Base-by-base conservation (phyloP, 2,329 filamentous ascomycete genomes). In the Elsinoe arachidis region DNA sequence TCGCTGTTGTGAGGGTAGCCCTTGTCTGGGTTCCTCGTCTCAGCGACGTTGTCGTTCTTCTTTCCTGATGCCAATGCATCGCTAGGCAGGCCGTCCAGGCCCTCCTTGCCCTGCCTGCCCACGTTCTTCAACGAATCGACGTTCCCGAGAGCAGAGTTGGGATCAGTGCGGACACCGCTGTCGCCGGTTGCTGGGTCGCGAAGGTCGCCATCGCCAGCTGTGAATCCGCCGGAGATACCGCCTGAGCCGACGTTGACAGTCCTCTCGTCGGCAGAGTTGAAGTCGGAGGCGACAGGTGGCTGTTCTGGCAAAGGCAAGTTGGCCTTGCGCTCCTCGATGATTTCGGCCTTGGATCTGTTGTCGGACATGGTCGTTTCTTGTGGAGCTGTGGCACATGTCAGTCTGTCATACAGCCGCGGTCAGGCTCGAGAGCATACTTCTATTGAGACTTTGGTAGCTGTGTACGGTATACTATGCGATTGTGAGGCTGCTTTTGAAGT, bases 261-360 rank as follows among this genome's bases (percentile, higher is more conserved):
- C 61, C 80, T 74, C 33, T 78, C 78, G 65, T 92, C 87, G 53
- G 80, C 76, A 0, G 85, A 88, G 69, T 91, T 84, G 79, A 84
- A 90, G 77, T 93, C 88, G 4, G 86, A 87, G n/a, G 82, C 74
- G n/a, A 73, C 75, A 1, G 87, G 87, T 19, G 88, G 88, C 63
- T 91, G 78, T 1, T 92, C 87, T 15, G 88, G 89, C 53, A 91
- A 81, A 54, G 87, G 87, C 33, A 95, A 83, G 73, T 90, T 89
- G 70, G 83, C 74, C 73, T 85, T 79, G 66, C 78, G 78, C 70
- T 87, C 73, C 55, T 84, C 80, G 68, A 91, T 86, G 71, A 86
- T 76, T 57, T 85, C 76, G 62, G 76, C 69, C 72, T 88, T 88
- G 73, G 38, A 55, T 34, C 19, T 43, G 19, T 44, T 14, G 19